Base-by-base conservation (phyloP, 1,284 basidiomycete species). In the Heterobasidion parviporum region DNA sequence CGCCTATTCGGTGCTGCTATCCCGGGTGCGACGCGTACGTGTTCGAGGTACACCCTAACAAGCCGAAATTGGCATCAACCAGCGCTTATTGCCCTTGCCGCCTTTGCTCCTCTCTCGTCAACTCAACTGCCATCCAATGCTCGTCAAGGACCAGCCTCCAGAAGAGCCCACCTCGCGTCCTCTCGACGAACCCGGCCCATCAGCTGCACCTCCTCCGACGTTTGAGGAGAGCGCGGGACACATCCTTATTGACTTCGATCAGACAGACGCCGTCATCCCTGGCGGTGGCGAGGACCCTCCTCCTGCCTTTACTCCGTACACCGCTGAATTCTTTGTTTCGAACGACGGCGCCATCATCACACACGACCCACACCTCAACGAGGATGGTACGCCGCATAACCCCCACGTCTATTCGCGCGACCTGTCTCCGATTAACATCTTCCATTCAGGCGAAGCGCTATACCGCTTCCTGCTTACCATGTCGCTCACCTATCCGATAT, bases 381-480 rank as follows among this genome's bases (percentile, higher is more conserved):
- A 79, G 52, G 87, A 94, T 60, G 86, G 85, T 78, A 59, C 53
- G 72, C 87, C 50, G 72, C 36, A 14, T 14, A 6, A 14, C 34
- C 0, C 34, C 20, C 15, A 14, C 50, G 12, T 51, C 33, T 36
- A 1, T 36, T 38, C 32, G 20, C 48, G 32, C 7, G n/a, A 8
- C 12, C 14, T 20, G 18, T 48, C 74, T 20, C 84, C 87, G 63
- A 88, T 89, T 61, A 78, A 84, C 62, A 87, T 87, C 63, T 74
- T 67, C 59, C 78, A 14, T 32, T 20, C 57, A 86, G 83, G 85
- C 52, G 86, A 89, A 67, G 86, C 86, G 0, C 72, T 89, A 8
- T 87, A 87, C 65, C 80, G 85, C 49, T 89, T 89, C 68, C 70
- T 89, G 6, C 74, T 89, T 14, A 74, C 77, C 2, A 81, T 85